Conservation (phyloP, 495 filamentous ascomycete genomes). For the Aspergillus coremiiformis region DNA sequence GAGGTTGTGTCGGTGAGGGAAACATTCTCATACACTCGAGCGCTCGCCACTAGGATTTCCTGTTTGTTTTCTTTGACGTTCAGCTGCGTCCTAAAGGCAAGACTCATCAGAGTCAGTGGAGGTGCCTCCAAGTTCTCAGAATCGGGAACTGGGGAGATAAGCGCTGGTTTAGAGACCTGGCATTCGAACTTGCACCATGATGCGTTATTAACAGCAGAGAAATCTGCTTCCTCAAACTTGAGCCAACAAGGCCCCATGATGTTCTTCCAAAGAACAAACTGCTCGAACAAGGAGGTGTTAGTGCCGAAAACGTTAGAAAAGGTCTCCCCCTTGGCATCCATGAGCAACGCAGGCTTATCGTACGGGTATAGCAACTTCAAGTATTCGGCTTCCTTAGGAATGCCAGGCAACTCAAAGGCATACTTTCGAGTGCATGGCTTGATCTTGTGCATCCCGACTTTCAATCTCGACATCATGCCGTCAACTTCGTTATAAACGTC, state of each 20-base stretch:
- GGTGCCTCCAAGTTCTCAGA: conserved; percentile 72
- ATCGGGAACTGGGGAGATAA: conserved; percentile 61
- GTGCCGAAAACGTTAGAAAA: conserved; percentile 93
- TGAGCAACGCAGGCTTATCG: conserved; percentile 59
- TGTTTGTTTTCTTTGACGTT: conserved; percentile 95
- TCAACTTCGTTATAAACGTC: conserved; percentile 88
- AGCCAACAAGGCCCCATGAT: conserved; percentile 99
- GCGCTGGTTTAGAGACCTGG: conserved; percentile 65
- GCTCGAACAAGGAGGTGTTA: conserved; percentile 90
- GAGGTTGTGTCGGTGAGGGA: conserved; percentile 80
- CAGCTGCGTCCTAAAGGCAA: conserved; percentile 78
- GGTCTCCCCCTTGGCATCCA: conserved; percentile 72
- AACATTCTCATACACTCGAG: conserved; percentile 85
- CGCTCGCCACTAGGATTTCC: conserved; percentile 84
- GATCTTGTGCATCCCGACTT: conserved; percentile 84
- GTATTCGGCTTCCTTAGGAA: conserved; percentile 86
- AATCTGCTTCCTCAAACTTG: conserved; percentile 75
- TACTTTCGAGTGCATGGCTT: conserved; percentile 87
- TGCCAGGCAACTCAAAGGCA: conserved; percentile 82
- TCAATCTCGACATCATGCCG: conserved; percentile 71
- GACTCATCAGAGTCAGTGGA: conserved; percentile 87
- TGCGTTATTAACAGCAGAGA: conserved; percentile 75
- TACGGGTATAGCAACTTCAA: conserved; percentile 93
- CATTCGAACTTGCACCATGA: conserved; percentile 97
- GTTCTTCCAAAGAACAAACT: conserved; percentile 96